A percentile compares a stretch with the other conserved stretches of the same genome.
Evolutionary conservation across 805 yeast species (phyloP).

Genomic region (Ogataea methylovora): DNA sequence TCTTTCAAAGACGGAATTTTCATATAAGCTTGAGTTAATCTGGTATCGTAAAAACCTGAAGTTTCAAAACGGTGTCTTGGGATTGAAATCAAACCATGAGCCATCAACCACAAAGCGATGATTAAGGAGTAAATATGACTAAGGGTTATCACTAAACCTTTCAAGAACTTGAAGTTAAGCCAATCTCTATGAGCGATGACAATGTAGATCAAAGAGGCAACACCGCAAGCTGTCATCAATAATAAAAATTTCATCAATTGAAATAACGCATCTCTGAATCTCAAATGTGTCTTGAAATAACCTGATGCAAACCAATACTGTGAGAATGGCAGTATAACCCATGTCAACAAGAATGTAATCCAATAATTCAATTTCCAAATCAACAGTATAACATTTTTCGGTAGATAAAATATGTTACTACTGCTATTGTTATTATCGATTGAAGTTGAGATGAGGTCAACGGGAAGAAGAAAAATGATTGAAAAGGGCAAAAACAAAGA

Average conservation of each 20-base stretch:
- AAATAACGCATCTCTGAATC: conserved; percentile 49
- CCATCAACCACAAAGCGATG: conserved; percentile 76
- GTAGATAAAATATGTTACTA: conserved; percentile 37
- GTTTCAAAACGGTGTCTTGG: conserved; percentile 38
- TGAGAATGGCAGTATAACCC: conserved; percentile 66
- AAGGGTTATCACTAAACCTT: conserved; percentile 62
- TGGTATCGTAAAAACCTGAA: conserved; percentile 20
- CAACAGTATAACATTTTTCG: conserved; percentile 37
- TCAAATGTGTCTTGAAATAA: conserved; percentile 37
- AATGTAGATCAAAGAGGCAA: conserved; percentile 52
- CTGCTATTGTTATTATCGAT: conserved; percentile 14
- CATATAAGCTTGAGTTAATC: conserved; percentile 31
- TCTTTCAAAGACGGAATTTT: conserved; percentile 55
- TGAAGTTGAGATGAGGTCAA: conserved; percentile 58
- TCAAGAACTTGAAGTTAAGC: conserved; percentile 39
- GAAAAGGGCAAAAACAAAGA: conserved; percentile 73
- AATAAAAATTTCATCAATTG: conserved; percentile 55
- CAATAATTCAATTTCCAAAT: conserved; percentile 76
- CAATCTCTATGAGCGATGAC: conserved; percentile 28
- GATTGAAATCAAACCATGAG: conserved; percentile 66
- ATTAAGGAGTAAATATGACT: conserved; percentile 72
- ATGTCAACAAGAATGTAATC: conserved; percentile 72
- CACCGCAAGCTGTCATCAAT: conserved; percentile 43
- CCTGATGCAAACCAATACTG: conserved; percentile 74
- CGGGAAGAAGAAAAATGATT: conserved; percentile 64